Conservation (phyloP, 208 protist species). For the Leishmania major region DNA sequence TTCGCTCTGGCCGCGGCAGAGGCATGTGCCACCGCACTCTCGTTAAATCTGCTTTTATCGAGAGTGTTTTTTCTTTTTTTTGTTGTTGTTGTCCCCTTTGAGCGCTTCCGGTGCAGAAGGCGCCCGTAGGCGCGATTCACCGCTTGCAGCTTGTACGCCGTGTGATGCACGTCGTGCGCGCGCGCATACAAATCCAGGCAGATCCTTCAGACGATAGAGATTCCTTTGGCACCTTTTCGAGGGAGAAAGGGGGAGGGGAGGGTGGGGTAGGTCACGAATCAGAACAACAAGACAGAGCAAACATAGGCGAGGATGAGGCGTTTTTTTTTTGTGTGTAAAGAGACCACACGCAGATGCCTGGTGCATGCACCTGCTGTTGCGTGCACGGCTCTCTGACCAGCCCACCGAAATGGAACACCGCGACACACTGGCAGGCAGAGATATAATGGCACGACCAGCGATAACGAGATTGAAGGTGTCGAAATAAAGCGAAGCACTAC, state of each 20-base stretch:
- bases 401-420: background rate
- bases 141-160: background rate
- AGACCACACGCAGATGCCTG: background rate
- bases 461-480: background rate
- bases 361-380: background rate
- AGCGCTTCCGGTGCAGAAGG: background rate
- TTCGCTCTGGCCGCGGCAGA: too few species aligned
- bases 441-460: background rate
- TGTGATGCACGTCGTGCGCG: background rate
- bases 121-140: background rate
- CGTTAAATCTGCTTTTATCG: background rate
- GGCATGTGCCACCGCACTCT: background rate
- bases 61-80: too few species aligned
- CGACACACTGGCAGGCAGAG: background rate
- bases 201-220: background rate
- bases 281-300: background rate
- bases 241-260: too few species aligned
- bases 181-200: background rate
- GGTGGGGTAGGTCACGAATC: background rate
- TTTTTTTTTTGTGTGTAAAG: background rate
- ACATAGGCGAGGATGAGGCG: background rate
- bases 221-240: background rate
- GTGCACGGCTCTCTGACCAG: background rate
- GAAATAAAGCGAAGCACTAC: background rate
- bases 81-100: rapidly evolving